phyloP scores from a whole-genome alignment of 345 rosid genomes.

The Leavenworthia alabamica region DNA sequence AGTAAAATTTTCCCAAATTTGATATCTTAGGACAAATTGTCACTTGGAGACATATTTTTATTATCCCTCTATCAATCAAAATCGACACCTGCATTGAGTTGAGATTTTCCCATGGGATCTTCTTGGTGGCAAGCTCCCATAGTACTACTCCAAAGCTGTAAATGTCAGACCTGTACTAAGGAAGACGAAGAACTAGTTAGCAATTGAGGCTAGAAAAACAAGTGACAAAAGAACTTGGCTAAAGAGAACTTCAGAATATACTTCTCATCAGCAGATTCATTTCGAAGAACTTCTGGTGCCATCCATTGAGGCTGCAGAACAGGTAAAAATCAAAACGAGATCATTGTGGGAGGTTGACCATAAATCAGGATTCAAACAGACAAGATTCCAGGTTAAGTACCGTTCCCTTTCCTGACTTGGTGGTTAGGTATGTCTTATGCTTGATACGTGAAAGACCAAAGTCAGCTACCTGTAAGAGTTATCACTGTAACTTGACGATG shows the following conservation, averaged over 20 bases:
- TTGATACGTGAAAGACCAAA: constrained; percentile 96
- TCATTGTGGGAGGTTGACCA: background rate
- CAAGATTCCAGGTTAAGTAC: constrained; percentile 34
- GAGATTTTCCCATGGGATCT: constrained; percentile 94
- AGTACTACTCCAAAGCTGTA: constrained; percentile 89
- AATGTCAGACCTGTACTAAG: constrained; percentile 62
- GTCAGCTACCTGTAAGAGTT: constrained; percentile 71
- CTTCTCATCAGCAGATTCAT: constrained; percentile 94
- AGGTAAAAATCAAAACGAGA: background rate
- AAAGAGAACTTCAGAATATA: constrained; percentile 31
- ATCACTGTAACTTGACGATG: constrained; percentile 5
- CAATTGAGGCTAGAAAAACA: constrained; percentile 14
- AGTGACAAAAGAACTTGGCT: background rate
- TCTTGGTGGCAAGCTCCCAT: constrained; percentile 94
- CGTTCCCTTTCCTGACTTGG: constrained; percentile 90
- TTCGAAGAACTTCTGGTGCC: constrained; percentile 95
- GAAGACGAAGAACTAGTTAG: constrained; percentile 15
- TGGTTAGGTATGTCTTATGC: constrained; percentile 65
- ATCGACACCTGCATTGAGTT: constrained; percentile 82
- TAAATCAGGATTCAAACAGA: background rate
- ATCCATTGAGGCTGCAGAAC: constrained; percentile 93
- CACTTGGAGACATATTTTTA: background rate
- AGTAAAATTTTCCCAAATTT: background rate
- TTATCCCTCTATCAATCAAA: no score
- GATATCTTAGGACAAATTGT: background rate